Evolutionary conservation across 306 rosid species (phyloP), one percentile per base, ranked within the genome.

Genomic region (Fragaria ananassa): DNA sequence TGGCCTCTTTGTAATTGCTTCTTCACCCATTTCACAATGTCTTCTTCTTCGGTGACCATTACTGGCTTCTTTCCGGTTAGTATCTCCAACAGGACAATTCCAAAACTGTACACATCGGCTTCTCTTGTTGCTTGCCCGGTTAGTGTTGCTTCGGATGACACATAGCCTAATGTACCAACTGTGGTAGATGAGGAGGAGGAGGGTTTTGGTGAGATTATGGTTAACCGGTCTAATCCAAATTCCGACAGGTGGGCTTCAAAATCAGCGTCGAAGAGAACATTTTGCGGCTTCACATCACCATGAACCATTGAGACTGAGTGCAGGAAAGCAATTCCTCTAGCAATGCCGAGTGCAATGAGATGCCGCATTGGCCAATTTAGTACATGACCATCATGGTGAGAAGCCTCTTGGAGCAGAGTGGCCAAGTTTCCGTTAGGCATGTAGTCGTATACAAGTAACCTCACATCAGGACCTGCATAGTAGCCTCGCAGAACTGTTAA

Each of bases 281-380:
- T 90, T 25, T 87, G 96, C 0, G 97, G 97, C 84, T 90, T 93
- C 71, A 93, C 78, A 31, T 90, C 97, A 0, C 94, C 92, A 4
- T 93, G 97, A 0, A 93, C 89, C 0, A 83, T 87, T 21, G 91
- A 65, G 31, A 87, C 88, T 0, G 96, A 88, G 78, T 93, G 97
- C 49, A 93, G 71, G 77, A 87, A 93, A 3, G 91, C 86, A 6
- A 93, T 82, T 0, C 97, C 97, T 0, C 93, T 88, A 66, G 97
- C 97, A 63, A 93, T 83, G 64, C 96, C 96, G 0, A 93, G 81
- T 23, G 94, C 97, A 53, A 93, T 93, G 65, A 93, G 91, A 78
- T 93, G 97, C 35, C 97, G 93, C 97, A 90, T 93, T 50, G 97
- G 97, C 96, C 96, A 93, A 78, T 93, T 93, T 69, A 93, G 78